These are phyloP conservation scores for Cryptococcus sp. DNA, from an alignment of 1,284 basidiomycete species.

Conservation along the genomic window DNA sequence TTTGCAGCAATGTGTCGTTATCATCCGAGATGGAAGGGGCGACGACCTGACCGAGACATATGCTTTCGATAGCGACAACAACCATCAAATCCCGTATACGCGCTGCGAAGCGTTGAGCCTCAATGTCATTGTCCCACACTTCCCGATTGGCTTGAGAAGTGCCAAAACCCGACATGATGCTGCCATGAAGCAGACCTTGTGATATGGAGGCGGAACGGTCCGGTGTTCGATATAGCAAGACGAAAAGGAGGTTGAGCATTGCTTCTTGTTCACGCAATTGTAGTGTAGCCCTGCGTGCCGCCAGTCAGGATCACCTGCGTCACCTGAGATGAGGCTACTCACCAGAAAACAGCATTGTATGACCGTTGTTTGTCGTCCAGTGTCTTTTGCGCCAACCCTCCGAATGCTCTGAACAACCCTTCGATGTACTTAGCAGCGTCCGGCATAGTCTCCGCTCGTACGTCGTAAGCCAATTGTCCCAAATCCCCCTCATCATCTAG, in stretches of 20 bases:
- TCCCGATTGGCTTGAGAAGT: constrained; percentile 42
- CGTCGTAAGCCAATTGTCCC: constrained; percentile 25
- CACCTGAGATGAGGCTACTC: constrained; percentile 8
- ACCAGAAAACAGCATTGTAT: constrained; percentile 36
- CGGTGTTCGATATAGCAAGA: constrained; percentile 37
- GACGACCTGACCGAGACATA: constrained; percentile 39
- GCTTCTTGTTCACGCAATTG: constrained; percentile 43
- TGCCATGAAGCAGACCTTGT: constrained; percentile 40
- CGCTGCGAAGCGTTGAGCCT: constrained; percentile 25
- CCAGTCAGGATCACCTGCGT: not conserved
- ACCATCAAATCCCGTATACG: constrained; percentile 43
- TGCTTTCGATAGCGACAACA: constrained; percentile 39
- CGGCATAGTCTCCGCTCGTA: constrained; percentile 27
- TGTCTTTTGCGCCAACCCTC: constrained; percentile 32
- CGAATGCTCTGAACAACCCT: constrained; percentile 40
- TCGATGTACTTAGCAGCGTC: constrained; percentile 41
- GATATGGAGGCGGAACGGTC: constrained; percentile 37
- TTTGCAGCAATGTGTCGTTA: constrained; percentile 30
- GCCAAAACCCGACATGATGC: constrained; percentile 42
- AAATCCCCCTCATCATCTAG: constrained; percentile 16
- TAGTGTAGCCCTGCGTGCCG: constrained; percentile 34
- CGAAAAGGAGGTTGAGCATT: constrained; percentile 43
- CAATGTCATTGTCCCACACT: constrained; percentile 38
- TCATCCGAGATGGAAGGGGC: constrained; percentile 20
- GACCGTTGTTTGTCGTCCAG: constrained; percentile 20